Conservation (phyloP, 1,139 yeast genomes). For the Yamadazyma epiphylla region DNA sequence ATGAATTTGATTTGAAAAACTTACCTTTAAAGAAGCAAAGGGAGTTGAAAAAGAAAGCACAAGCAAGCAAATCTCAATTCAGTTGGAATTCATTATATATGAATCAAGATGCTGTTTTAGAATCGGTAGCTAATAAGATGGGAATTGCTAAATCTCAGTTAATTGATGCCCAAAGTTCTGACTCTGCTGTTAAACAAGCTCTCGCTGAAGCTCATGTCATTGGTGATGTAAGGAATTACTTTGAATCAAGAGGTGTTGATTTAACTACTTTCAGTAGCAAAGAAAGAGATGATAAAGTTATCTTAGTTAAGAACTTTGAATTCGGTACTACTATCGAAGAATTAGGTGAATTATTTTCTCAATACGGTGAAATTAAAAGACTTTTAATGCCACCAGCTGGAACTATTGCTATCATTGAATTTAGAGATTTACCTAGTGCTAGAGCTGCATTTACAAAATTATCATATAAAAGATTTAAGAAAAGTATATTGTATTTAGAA, state of each 20-base stretch:
- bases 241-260: slow-evolving; percentile 84
- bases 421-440: slow-evolving; percentile 77
- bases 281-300: slow-evolving; percentile 77
- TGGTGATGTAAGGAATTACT: slow-evolving; percentile 84
- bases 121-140: slow-evolving; percentile 79
- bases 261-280: slow-evolving; percentile 64
- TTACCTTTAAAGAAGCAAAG: slow-evolving; percentile 89
- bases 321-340: slow-evolving; percentile 80
- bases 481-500: slow-evolving; percentile 81
- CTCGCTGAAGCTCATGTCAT: slow-evolving; percentile 96
- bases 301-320: slow-evolving; percentile 86
- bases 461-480: slow-evolving; percentile 83
- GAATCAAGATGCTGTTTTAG: slow-evolving; percentile 89
- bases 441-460: slow-evolving; percentile 86
- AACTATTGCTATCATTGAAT: slow-evolving; percentile 93
- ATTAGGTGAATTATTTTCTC: slow-evolving; percentile 73
- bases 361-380: slow-evolving; percentile 76
- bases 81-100: slow-evolving; percentile 93
- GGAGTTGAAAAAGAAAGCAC: slow-evolving; percentile 77
- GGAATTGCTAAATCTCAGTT: slow-evolving; percentile 82
- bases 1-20: slow-evolving; percentile 86
- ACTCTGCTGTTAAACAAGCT: slow-evolving; percentile 95
- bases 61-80: slow-evolving; percentile 81
- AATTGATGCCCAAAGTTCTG: slow-evolving; percentile 81
- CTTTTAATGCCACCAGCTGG: slow-evolving; percentile 95